Base-by-base conservation (phyloP, 768 basidiomycete species). In the Boletus tomentosulus region DNA sequence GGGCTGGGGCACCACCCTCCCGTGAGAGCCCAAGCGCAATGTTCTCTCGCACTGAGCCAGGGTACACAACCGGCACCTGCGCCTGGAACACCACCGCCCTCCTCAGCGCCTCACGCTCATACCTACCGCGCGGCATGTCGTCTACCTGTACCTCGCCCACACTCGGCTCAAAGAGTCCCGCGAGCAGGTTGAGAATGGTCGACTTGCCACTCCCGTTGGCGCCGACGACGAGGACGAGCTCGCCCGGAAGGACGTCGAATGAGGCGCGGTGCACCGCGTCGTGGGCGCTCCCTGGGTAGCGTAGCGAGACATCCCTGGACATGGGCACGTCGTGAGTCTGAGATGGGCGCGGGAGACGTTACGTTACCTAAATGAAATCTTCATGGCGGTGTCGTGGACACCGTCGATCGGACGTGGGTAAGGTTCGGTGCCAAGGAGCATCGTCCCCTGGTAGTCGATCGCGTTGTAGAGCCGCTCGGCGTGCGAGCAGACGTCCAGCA, bases 31-130 rank as follows among this genome's bases (percentile, higher is more conserved):
- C 5, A 13, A 37, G 35, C 19, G 69, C 66, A 25, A 78, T 75
- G 56, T 78, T 78, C 41, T 77, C 77, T 13, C 63, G 58, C 2
- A 83, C 62, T 0, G 75, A 74, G 1, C 81, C 58, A 0, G 82
- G 83, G 52, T 75, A 83, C 9, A 83, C 56, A 2, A 66, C 57
- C 28, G 77, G 78, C 7, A 78, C 76, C 54, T 83, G 83, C 0
- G 77, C 75, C 16, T 84, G 73, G 25, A 78, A 71, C 0, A 76
- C 71, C 30, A 76, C 78, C 1, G 79, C 69, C 0, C 62, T 63
- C 16, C 78, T 78, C 3, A 84, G 64, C 33, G 77, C 73, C 6
- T 63, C 58, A 0, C 71, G 53, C 10, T 68, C 63, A 37, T 80
- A 83, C 0, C 65, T 56, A 2, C 64, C 53, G 11, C 77, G 73